Evolutionary conservation across 805 yeast species (phyloP), one percentile per base, ranked within the genome.

Genomic region (Candida endomychidarum): DNA sequence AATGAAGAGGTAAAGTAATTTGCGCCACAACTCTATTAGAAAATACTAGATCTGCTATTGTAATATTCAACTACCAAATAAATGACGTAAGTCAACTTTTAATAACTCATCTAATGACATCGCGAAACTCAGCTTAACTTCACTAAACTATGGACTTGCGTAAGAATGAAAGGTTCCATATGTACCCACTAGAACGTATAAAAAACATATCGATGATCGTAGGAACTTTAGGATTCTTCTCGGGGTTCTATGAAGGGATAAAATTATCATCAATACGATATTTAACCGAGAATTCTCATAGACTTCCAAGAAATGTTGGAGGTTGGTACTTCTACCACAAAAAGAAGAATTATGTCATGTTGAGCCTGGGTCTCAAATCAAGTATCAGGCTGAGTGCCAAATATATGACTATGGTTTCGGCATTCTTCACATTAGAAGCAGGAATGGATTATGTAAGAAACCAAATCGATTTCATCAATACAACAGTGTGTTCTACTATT

Each of bases 281-380:
- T 50, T 65, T 87, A 34, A 88, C 90, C 2, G 86, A 85, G 49
- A 87, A 87, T 53, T 83, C 93, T 10, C 96, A 87, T 55, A 58
- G 96, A 38, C 63, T 88, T 42, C 96, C 96, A 6, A 70, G 60
- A 16, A 78, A 83, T 0, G 82, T 78, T 39, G 89, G 87, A 15
- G 93, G 91, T 0, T 87, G 96, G 96, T 87, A 83, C 54, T 83
- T 82, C 56, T 87, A 87, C 60, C 93, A 87, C 61, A 86, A 84
- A 61, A 73, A 87, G 46, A 87, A 86, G 64, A 83, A 85, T 60
- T 84, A 85, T 58, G 84, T 83, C 21, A 78, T 86, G 61, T 59
- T 83, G 24, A 68, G 75, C 42, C 67, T 68, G 19, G 86, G 86
- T 1, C 61, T 78, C 46, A 64, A 63, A 14, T 39, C 49, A 6